A percentile compares a stretch with the other conserved stretches of the same genome.
phyloP scores from a whole-genome alignment of 257 asterid genomes.

The Fraxinus excelsior region DNA sequence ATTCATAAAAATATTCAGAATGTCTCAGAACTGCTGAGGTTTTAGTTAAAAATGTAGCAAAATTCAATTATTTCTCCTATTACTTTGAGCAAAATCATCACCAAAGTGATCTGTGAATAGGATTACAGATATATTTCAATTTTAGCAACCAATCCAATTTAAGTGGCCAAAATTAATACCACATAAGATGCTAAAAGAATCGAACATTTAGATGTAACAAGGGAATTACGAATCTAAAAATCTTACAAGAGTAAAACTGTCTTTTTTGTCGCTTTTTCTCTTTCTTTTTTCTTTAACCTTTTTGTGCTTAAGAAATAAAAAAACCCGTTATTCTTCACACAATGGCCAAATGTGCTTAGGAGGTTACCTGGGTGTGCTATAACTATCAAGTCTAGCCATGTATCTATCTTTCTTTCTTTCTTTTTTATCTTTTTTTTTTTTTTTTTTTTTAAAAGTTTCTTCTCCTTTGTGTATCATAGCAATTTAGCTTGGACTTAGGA shows the following conservation, averaged over 20 bases:
- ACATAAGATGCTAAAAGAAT: neutral
- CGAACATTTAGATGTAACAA: neutral
- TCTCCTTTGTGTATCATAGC: conserved; percentile 12
- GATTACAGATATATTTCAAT: neutral
- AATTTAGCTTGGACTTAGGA: conserved; percentile 23
- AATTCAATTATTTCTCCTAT: neutral
- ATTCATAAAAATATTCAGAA: neutral
- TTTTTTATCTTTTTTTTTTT: neutral
- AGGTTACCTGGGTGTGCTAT: neutral
- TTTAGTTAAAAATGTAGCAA: neutral
- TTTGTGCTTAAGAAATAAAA: neutral
- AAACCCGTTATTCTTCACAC: neutral
- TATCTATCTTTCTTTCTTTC: neutral
- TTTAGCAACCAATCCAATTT: neutral
- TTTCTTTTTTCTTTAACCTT: neutral
- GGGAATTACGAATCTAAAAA: neutral
- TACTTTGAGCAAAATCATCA: neutral
- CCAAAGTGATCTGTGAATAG: neutral
- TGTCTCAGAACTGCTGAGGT: neutral
- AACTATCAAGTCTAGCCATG: neutral
- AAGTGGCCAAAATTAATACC: neutral
- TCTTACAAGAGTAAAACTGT: neutral
- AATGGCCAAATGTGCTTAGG: neutral
- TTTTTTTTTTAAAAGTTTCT: conserved; percentile 12
- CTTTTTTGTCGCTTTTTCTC: neutral